Conservation (phyloP, 2,329 filamentous ascomycete genomes). For the Mycosphaerella sp. region DNA sequence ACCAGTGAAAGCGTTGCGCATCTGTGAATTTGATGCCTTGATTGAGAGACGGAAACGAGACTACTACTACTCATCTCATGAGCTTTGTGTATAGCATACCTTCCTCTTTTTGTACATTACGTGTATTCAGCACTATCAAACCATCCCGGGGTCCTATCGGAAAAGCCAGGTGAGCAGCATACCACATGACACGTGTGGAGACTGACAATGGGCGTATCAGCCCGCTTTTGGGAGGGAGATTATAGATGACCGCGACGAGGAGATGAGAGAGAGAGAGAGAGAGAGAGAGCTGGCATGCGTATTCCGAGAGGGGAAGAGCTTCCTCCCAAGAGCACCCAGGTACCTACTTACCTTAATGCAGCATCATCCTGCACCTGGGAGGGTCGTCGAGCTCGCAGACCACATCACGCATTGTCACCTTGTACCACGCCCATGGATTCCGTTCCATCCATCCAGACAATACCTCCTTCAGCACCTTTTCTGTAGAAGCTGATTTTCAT, state of each 20-base stretch:
- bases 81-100: background rate
- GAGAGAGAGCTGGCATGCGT: too few species aligned
- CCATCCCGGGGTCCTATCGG: background rate
- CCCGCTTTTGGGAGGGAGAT: too few species aligned
- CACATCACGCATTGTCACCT: too few species aligned
- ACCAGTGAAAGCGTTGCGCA: background rate
- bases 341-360: too few species aligned
- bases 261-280: too few species aligned
- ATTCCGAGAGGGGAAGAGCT: too few species aligned
- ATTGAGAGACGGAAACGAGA: background rate
- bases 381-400: too few species aligned
- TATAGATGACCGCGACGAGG: too few species aligned
- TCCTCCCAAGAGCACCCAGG: too few species aligned
- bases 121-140: background rate
- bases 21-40: background rate
- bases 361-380: too few species aligned
- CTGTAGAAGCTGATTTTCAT: slow-evolving; percentile 18
- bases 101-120: background rate
- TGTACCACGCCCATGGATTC: slow-evolving; percentile 9
- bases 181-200: background rate
- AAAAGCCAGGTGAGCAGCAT: background rate
- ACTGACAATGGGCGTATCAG: background rate
- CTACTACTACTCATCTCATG: background rate
- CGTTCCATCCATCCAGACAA: slow-evolving; percentile 17
- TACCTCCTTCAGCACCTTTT: slow-evolving; percentile 6